Base-by-base conservation (phyloP, 2,329 filamentous ascomycete species). In the Stenocarpella maydis region DNA sequence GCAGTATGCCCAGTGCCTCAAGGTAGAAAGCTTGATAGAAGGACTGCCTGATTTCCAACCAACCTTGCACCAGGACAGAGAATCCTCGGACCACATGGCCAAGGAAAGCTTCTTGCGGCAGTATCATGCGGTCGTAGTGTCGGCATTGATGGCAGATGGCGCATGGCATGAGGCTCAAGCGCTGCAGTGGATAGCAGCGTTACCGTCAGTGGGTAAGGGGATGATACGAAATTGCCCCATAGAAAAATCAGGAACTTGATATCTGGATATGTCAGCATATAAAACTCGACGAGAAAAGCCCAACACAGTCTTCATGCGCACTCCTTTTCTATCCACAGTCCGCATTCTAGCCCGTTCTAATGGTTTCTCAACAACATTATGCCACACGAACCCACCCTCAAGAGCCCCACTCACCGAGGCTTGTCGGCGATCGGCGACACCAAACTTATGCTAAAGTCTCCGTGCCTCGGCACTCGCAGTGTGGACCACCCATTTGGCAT, bases 351-450 rank as follows among this genome's bases (percentile, higher is more conserved):
- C 28, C 37, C 41, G 3, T 49, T 49, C 58, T 19, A 37, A 49
- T 21, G n/a, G 9, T 24, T 49, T 34, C 43, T 63, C 28, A 37
- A 24, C n/a, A n/a, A 19, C 28, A 19, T 49, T 19, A 17, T 37
- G 19, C 58, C 5, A 37, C 17, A 43, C 14, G 58, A 37, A 34
- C 28, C 58, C 58, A 34, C 28, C 28, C n/a, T 49, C 6, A 24
- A n/a, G 24, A 49, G 39, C 58, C 58, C 58, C 58, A 63, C 58
- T 63, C 58, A 19, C 65, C 52, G 65, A 58, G 65, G 65, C 54
- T 39, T 31, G 17, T 67, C 65, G 52, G 52, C 31, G 52, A 58
- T 67, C 65, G 52, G 64, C 64, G 41, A 49, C 26, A 43, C 58
- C 24, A 58, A 55, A 47, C 15, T n/a, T n/a, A 15, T n/a, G 19